phyloP scores from a whole-genome alignment of 78 protist species.

The Neovahlkampfia damariscottae region DNA sequence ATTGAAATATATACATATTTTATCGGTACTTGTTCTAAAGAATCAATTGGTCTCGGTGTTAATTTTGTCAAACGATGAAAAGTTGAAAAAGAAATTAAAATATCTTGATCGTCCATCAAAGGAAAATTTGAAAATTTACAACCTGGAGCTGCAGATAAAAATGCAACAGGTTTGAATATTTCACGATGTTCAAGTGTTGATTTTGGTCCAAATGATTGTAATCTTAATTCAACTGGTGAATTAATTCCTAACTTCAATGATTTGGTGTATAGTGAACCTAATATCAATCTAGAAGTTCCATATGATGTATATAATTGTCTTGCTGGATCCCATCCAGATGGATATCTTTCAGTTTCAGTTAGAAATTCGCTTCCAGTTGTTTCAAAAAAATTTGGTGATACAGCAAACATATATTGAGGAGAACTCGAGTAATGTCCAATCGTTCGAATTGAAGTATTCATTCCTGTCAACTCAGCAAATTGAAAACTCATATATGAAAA shows the following conservation, averaged over 20 bases:
- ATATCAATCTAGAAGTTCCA: background rate
- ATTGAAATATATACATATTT: background rate
- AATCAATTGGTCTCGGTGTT: background rate
- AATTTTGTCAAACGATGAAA: slow-evolving; percentile 11
- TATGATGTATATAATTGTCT: background rate
- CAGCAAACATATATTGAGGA: no score
- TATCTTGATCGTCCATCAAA: slow-evolving; percentile 31
- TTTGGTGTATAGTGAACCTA: background rate
- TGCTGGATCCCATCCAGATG: background rate
- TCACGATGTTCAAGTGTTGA: background rate
- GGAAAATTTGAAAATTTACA: background rate
- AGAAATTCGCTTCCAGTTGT: no score
- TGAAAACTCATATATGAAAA: background rate
- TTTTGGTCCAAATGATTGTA: background rate
- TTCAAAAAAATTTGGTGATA: no score
- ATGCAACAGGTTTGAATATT: slow-evolving; percentile 4
- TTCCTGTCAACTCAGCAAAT: no score
- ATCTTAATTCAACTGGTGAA: background rate
- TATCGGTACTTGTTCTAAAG: slow-evolving; percentile 20
- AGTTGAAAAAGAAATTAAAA: slow-evolving; percentile 43
- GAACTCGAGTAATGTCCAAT: no score
- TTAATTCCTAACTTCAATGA: background rate
- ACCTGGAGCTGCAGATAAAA: background rate
- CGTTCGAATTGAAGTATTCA: no score
- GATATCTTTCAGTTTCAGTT: background rate